phyloP scores from a whole-genome alignment of 1,284 basidiomycete genomes.

The Athelia sp. region DNA sequence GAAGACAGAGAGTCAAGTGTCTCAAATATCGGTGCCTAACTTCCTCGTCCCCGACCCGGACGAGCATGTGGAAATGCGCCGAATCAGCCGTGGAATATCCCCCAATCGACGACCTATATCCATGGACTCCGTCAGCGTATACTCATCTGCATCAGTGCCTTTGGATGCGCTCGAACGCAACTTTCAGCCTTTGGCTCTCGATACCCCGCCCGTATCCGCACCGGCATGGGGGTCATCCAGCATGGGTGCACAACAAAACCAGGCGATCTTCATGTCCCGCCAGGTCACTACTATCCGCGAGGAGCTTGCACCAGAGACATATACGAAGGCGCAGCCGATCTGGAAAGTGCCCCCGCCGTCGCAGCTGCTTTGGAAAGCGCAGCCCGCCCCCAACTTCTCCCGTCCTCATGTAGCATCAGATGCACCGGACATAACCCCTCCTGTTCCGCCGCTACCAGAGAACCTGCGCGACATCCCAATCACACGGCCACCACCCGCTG shows the following conservation, averaged over 20 bases:
- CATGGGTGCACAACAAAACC: constrained; percentile 1
- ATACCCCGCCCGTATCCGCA: constrained; percentile 6
- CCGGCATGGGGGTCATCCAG: neutral
- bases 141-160: constrained; percentile 34
- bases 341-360: neutral
- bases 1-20: neutral
- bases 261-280: no score
- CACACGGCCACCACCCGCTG: no score
- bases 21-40: neutral
- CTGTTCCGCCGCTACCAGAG: no score
- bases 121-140: constrained; percentile 30
- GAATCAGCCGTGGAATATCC: neutral
- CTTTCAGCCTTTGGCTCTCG: constrained; percentile 5
- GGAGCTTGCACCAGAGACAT: constrained; percentile 16
- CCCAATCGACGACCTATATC: constrained; percentile 8
- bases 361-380: neutral
- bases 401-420: neutral
- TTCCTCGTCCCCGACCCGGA: neutral
- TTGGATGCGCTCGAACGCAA: constrained; percentile 21
- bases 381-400: neutral
- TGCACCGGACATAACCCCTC: no score
- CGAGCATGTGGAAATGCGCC: neutral
- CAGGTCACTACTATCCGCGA: constrained; percentile 11
- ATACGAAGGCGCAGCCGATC: constrained; percentile 11
- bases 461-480: no score